Evolutionary conservation across 2,329 filamentous ascomycete species (phyloP).

Genomic region (Trichothecium roseum): DNA sequence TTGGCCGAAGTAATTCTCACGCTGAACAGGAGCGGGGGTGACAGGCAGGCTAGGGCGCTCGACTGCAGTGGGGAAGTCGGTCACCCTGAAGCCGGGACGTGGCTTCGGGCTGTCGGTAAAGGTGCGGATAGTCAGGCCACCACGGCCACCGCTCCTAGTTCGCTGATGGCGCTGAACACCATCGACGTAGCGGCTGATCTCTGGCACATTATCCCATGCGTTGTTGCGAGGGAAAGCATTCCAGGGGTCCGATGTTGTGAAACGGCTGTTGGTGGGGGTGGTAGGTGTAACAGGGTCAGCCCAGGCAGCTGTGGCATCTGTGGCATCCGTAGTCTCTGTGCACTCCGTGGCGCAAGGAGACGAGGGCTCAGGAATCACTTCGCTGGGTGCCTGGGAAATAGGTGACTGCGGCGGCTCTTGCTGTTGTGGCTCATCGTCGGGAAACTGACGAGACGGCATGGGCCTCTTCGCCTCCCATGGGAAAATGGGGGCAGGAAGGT

Average conservation of each 20-base stretch:
- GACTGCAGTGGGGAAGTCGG: conserved; percentile 74
- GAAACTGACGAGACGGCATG: conserved; percentile 54
- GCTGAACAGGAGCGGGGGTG: conserved; percentile 71
- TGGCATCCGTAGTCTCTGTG: conserved; percentile 5
- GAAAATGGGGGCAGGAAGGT: conserved; percentile 50
- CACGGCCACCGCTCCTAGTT: conserved; percentile 6
- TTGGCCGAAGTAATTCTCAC: conserved; percentile 56
- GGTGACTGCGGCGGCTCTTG: conserved; percentile 7
- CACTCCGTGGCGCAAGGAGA: conserved; percentile 9
- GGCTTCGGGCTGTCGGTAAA: conserved; percentile 10
- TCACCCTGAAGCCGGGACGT: conserved; percentile 51
- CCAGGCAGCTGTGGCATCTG: conserved; percentile 5
- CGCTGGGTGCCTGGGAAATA: not conserved
- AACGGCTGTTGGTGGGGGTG: conserved; percentile 35
- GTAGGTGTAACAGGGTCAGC: conserved; percentile 33
- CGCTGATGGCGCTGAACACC: conserved; percentile 52
- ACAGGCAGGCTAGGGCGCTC: conserved; percentile 85
- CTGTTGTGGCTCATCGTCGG: conserved; percentile 1
- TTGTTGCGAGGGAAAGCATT: conserved; percentile 66
- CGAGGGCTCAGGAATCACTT: conserved; percentile 7
- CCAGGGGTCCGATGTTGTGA: conserved; percentile 51
- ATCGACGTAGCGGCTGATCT: conserved; percentile 81
- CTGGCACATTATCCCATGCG: conserved; percentile 86
- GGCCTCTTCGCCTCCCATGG: conserved; percentile 74
- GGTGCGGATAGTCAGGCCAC: conserved; percentile 20